Evolutionary conservation across 352 stramenopile genomes (phyloP).

Genomic region (Phytopythium aichiense): DNA sequence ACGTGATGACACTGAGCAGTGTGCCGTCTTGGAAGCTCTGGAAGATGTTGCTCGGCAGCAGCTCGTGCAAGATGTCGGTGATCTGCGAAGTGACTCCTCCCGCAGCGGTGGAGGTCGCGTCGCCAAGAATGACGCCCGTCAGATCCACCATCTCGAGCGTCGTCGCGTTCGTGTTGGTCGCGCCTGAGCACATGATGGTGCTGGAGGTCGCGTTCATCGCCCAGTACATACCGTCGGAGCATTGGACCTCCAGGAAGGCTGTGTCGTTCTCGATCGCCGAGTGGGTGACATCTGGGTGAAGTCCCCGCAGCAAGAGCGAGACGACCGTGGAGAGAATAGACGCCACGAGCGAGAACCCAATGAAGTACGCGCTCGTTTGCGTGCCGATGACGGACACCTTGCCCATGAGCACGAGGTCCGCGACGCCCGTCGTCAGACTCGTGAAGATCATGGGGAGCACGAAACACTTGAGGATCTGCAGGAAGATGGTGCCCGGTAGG

Average conservation of each 20-base stretch:
- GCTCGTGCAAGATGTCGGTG: constrained; percentile 9
- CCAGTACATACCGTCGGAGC: constrained; percentile 6
- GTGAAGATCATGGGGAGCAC: constrained; percentile 23
- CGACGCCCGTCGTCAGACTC: constrained; percentile 9
- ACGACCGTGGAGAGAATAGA: constrained; percentile 2
- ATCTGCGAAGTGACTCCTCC: constrained; percentile 10
- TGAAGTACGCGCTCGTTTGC: constrained; percentile 7
- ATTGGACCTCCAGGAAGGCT: constrained; percentile 7
- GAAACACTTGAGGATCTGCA: constrained; percentile 30
- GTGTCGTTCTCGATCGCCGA: constrained; percentile 10
- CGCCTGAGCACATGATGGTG: neutral
- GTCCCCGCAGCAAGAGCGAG: constrained; percentile 5
- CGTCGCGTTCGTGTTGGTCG: neutral
- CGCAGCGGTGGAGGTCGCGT: neutral
- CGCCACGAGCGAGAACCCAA: constrained; percentile 4
- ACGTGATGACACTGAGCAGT: constrained; percentile 16
- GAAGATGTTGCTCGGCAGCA: constrained; percentile 23
- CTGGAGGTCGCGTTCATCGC: neutral
- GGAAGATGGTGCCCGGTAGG: constrained; percentile 25
- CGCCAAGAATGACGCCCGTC: constrained; percentile 6
- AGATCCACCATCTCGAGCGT: constrained; percentile 8
- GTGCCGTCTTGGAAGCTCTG: constrained; percentile 11
- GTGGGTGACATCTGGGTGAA: constrained; percentile 6
- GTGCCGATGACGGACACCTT: constrained; percentile 12
- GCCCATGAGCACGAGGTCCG: constrained; percentile 11